Evolutionary conservation across 768 basidiomycete genomes (phyloP), one percentile per base, ranked within the genome.

Genomic region (Leccinum arenicola): DNA sequence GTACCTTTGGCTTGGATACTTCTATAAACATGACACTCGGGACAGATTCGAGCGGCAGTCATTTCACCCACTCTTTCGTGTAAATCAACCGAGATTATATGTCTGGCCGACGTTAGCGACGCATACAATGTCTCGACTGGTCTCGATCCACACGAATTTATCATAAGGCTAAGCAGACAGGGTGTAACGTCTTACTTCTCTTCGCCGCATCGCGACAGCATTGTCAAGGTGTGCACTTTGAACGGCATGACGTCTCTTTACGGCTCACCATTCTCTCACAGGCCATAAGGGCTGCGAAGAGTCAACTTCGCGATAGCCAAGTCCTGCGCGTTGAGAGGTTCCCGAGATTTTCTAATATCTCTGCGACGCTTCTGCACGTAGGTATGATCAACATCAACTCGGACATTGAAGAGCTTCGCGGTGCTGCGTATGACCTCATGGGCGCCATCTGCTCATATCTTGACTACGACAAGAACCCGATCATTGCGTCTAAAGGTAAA

Each of bases 331-430:
- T 82, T 4, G 89, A 89, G 60, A 79, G 91, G 9, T 86, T 88
- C 62, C 84, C 89, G 7, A 81, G 89, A 55, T 87, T 92, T 60
- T 90, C 87, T 3, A 95, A 94, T 66, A 87, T 94, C 19, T 88
- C 91, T 7, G 90, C 93, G 0, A 89, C 91, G 0, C 74, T 97
- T 50, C 77, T 96, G n/a, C 94, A 95, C 65, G 82, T 93, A 31
- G 91, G 91, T 19, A 81, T 97, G 73, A 78, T 93, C 15, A 92
- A 88, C 61, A 79, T 94, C 27, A 86, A 87, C 60, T 78, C 83
- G 15, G 79, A 83, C 23, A 89, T 93, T 57, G 88, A 91, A 61
- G 84, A 85, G 57, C 80, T 95, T n/a, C 83, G 93, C 4, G 77
- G 80, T 35, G 88, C 90, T 6, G 90, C 90, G 1, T 91, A 91